Conservation (phyloP, 495 filamentous ascomycete species). For the Lepidopterella palustris region DNA sequence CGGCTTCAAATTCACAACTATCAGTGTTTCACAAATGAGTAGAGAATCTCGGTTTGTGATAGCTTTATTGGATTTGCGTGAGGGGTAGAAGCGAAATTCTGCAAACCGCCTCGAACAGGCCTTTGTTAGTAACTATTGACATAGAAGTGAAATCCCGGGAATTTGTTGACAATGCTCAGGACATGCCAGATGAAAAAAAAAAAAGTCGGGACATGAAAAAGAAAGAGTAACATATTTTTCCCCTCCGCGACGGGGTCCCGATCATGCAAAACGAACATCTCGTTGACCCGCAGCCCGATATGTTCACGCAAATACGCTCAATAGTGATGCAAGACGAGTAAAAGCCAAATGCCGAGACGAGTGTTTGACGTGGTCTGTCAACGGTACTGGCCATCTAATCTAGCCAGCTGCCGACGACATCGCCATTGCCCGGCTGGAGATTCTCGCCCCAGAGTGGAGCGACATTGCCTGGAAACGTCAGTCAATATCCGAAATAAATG, state of each 20-base stretch:
- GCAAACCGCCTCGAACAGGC: constrained; percentile 1
- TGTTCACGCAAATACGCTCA: constrained; percentile 16
- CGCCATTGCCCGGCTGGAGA: constrained; percentile 48
- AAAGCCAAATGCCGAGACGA: constrained; percentile 1
- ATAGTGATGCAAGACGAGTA: constrained; percentile 5
- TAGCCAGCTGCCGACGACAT: constrained; percentile 29
- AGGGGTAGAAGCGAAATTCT: constrained; percentile 2
- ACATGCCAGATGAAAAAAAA: background rate
- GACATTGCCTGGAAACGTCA: constrained; percentile 53
- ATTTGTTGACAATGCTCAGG: background rate
- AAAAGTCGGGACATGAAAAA: background rate
- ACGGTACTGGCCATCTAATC: constrained; percentile 10
- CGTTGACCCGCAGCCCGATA: constrained; percentile 16
- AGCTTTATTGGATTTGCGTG: background rate
- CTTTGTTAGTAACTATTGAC: background rate
- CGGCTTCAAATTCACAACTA: too few species aligned
- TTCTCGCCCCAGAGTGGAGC: constrained; percentile 59
- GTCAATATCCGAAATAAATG: constrained; percentile 23
- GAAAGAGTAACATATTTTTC: background rate
- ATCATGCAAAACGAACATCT: background rate
- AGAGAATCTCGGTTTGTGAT: background rate
- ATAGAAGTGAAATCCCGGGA: background rate
- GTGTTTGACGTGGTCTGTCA: background rate
- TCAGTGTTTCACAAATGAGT: background rate
- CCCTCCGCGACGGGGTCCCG: background rate